A percentile compares a stretch with the other conserved stretches of the same genome.
Evolutionary conservation across 495 filamentous ascomycete genomes (phyloP).

Genomic region (Aspergillus olivimuriae): DNA sequence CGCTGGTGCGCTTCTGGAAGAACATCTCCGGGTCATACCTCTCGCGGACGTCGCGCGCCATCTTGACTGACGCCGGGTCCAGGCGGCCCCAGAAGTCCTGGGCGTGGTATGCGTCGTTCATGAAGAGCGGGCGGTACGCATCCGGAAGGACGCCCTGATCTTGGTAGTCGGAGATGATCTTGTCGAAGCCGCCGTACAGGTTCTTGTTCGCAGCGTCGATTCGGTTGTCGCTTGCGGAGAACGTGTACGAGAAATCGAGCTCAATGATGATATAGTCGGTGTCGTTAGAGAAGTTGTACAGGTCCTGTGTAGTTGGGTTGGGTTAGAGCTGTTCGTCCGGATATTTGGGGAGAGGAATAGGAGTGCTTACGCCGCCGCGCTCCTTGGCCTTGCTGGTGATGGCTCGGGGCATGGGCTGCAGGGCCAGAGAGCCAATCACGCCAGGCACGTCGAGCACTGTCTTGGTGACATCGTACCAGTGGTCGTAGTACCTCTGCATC

Average conservation of each 20-base stretch:
- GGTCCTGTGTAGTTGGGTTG: conserved; percentile 38
- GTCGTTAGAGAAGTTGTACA: conserved; percentile 44
- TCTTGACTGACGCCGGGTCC: conserved; percentile 36
- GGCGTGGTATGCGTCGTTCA: conserved; percentile 52
- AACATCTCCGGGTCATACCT: conserved; percentile 51
- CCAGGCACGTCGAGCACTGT: conserved; percentile 38
- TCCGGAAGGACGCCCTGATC: conserved; percentile 39
- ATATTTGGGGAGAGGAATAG: not conserved
- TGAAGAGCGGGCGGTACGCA: conserved; percentile 51
- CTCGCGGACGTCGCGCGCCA: conserved; percentile 32
- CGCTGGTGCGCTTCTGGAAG: conserved; percentile 52
- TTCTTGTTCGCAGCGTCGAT: conserved; percentile 46
- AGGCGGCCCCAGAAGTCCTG: conserved; percentile 56
- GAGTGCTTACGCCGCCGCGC: conserved; percentile 33
- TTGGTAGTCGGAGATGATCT: conserved; percentile 30
- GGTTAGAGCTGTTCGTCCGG: conserved; percentile 3
- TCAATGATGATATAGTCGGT: conserved; percentile 52
- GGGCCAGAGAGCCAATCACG: conserved; percentile 47
- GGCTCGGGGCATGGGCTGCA: conserved; percentile 49
- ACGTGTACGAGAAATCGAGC: conserved; percentile 47
- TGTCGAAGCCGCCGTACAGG: conserved; percentile 27
- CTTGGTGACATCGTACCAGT: conserved; percentile 43
- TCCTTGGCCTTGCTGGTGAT: conserved; percentile 42
- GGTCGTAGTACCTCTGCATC: conserved; percentile 41
- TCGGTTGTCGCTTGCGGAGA: conserved; percentile 33